These are phyloP conservation scores for Sugiyamaella americana DNA, from an alignment of 805 yeast species.

Conservation along the genomic window DNA sequence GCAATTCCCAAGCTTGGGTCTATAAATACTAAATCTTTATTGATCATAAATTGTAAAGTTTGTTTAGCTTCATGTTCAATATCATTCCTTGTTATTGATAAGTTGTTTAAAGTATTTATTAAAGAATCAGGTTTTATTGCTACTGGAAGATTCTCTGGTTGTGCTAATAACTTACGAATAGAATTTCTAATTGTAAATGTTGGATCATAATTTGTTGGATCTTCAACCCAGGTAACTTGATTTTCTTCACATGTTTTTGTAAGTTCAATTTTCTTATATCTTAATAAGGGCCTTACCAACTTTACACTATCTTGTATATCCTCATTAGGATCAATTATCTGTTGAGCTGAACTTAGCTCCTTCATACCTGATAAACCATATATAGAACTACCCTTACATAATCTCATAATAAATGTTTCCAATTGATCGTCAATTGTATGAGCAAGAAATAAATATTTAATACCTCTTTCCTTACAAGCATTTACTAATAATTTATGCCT, in stretches of 20 bases:
- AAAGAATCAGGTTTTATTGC: slow-evolving; percentile 12
- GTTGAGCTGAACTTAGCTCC: slow-evolving; percentile 23
- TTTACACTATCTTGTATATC: slow-evolving; percentile 15
- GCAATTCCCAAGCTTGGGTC: slow-evolving; percentile 9
- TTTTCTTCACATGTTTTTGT: slow-evolving; percentile 40
- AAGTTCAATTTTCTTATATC: slow-evolving; percentile 40
- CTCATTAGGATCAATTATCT: not conserved
- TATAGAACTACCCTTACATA: slow-evolving; percentile 40
- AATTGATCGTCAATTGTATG: slow-evolving; percentile 69
- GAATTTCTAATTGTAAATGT: slow-evolving; percentile 53
- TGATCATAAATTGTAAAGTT: slow-evolving; percentile 12
- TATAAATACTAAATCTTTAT: slow-evolving; percentile 7
- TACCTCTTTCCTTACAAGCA: slow-evolving; percentile 35
- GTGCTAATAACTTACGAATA: slow-evolving; percentile 35
- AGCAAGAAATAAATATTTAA: slow-evolving; percentile 47
- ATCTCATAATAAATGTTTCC: slow-evolving; percentile 60
- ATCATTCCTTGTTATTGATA: slow-evolving; percentile 15
- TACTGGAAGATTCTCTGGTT: slow-evolving; percentile 7
- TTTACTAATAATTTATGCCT: slow-evolving; percentile 43
- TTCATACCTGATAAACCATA: slow-evolving; percentile 58
- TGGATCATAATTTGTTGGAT: slow-evolving; percentile 52
- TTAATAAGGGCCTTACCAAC: slow-evolving; percentile 50
- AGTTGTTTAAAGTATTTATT: slow-evolving; percentile 11
- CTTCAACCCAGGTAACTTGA: slow-evolving; percentile 61
- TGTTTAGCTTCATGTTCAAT: slow-evolving; percentile 22